phyloP scores from a whole-genome alignment of 2,329 filamentous ascomycete genomes.

The Botryotinia globosa region DNA sequence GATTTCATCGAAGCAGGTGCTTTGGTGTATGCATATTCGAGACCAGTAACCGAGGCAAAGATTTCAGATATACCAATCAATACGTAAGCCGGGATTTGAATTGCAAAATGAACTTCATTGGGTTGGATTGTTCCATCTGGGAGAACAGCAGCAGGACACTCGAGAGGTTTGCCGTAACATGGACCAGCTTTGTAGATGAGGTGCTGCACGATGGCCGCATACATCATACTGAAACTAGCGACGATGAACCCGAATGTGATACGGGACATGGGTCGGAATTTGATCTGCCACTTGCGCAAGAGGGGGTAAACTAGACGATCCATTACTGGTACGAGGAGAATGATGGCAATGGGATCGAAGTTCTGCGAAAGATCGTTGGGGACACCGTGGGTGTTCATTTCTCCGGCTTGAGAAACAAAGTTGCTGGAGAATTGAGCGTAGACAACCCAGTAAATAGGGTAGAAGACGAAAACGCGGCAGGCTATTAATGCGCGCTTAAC shows the following conservation, averaged over 20 bases:
- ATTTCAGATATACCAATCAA: constrained; percentile 57
- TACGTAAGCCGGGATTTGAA: constrained; percentile 48
- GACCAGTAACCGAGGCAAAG: constrained; percentile 57
- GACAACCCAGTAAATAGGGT: constrained; percentile 56
- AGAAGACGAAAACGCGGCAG: constrained; percentile 58
- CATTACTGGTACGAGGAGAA: constrained; percentile 54
- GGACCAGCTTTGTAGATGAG: constrained; percentile 57
- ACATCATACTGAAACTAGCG: constrained; percentile 16
- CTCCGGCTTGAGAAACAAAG: constrained; percentile 55
- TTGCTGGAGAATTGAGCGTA: constrained; percentile 50
- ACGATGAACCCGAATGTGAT: constrained; percentile 61
- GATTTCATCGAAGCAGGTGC: constrained; percentile 77
- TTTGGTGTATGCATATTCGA: constrained; percentile 76
- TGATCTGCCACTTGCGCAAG: constrained; percentile 51
- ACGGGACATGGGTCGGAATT: constrained; percentile 56
- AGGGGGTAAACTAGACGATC: constrained; percentile 56
- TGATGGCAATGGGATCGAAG: constrained; percentile 58
- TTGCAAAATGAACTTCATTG: constrained; percentile 39
- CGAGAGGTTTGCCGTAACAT: constrained; percentile 49
- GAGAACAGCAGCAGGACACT: constrained; percentile 28
- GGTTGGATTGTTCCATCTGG: constrained; percentile 6
- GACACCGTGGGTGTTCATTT: constrained; percentile 51
- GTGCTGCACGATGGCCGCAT: constrained; percentile 35
- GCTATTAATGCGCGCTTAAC: constrained; percentile 56
- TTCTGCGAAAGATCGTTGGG: constrained; percentile 61